Evolutionary conservation across 768 basidiomycete genomes (phyloP), one percentile per base, ranked within the genome.

Genomic region (Pholiota conissans): DNA sequence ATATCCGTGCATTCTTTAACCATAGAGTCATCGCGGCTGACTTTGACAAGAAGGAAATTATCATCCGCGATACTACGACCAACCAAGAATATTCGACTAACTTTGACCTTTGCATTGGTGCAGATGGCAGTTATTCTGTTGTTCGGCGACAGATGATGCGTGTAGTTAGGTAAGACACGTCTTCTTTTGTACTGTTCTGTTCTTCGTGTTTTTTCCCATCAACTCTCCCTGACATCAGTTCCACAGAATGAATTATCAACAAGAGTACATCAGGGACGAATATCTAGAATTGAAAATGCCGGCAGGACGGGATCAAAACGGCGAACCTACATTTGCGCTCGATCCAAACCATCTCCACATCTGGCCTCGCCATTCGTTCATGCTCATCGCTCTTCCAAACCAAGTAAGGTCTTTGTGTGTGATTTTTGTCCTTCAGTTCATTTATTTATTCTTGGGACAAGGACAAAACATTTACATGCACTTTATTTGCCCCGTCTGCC

Each of bases 321-420:
- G 84, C 70, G 79, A 81, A 59, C 76, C 86, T 61, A 78, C 76
- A 26, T 98, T 90, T 78, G 78, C 86, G 57, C 87, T 99, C 73
- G 93, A 95, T 80, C 91, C 92, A 66, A 90, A 91, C 73, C 91
- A 98, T 74, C 87, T 99, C 64, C 96, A 99, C 77, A 98, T 99
- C 67, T 99, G 96, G 96, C 97, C 96, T 63, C 90, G 96, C 69
- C 92, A 95, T 73, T 93, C 94, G 47, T 98, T 98, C 81, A 99
- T 99, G 96, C 85, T 99, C 67, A 98, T 99, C 67, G 96, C 94
- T 20, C 86, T 99, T 56, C 95, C 96, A 63, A 99, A 99, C 79
- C 89, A 91, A 82, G 96, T 96, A 76, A 75, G 62, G 50, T 52
- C 55, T 52, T 76, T 69, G 58, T 69, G 58, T 67, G 52, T 42